Base-by-base conservation (phyloP, 208 protist genomes). In the Leishmania guyanensis region DNA sequence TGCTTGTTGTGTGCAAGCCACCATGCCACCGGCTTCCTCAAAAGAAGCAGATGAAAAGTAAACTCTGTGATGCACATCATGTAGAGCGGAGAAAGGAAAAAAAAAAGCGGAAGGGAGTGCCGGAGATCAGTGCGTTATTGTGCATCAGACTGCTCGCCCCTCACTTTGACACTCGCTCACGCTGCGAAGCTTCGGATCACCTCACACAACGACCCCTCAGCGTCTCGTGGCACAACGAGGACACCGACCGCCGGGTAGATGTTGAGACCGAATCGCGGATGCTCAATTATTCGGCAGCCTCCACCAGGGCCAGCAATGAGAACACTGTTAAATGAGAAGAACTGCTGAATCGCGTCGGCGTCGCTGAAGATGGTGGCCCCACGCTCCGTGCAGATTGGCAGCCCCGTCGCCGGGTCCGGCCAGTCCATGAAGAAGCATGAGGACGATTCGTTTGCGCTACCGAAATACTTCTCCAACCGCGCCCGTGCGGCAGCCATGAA, bases 261-360 rank as follows among this genome's bases (percentile, higher is more conserved):
- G 70, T 87, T 86, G 62, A 90, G 79, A 22, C 87, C 89, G 17
- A 86, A 87, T 22, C 66, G 64, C 5, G 86, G 87, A 68, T 92
- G 89, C 75, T 88, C 64, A 26, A 91, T 76, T 87, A 92, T 92
- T 73, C 89, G 86, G 71, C 89, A 92, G 29, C 85, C 85, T 22
- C 89, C 89, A 36, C 87, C 87, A 8, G 79, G 77, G 0, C 82
- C 83, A 8, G 83, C 80, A n/a, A 92, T 85, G 43, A 88, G 68
- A 5, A 90, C 85, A 56, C 82, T 80, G 77, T 84, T 60, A 50
- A 86, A 92, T 2, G 81, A 77, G 62, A 92, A 90, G 54, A 91
- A 88, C 53, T 89, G 84, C 70, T 91, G 85, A 43, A 91, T 85
- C 3, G 79, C 78, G 70, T 90, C 89, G 10, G 80, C 48, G 68